Evolutionary conservation across 2,329 filamentous ascomycete species (phyloP), one percentile per base, ranked within the genome.

Genomic region (Cadophora gregata): DNA sequence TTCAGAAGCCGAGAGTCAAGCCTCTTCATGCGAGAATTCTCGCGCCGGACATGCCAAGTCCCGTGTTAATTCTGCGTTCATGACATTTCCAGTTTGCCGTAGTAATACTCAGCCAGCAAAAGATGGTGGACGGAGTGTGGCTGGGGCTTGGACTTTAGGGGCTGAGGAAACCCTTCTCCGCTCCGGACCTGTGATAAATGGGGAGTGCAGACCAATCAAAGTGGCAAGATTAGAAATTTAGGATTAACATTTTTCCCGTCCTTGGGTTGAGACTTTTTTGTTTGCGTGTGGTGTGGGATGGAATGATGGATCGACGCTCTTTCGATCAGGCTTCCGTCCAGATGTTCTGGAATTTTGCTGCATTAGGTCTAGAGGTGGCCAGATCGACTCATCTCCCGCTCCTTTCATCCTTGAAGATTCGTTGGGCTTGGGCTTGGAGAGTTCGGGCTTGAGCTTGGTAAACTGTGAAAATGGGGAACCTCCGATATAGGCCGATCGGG

Each of bases 321-420:
- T 29, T 21, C 21, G 21, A 50, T 24, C 16, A 45, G 58, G 45
- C 38, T 62, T 63, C 33, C 24, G 25, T 63, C n/a, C 38, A 10
- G 60, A 59, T 63, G 53, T 63, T 66, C 64, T 63, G 47, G 64
- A 66, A 66, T 48, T 27, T 59, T 66, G 33, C 64, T 60, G 9
- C 14, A 27, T 66, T 42, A 53, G 53, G 59, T 16, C 50, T 66
- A 58, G 63, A 36, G 31, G 21, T 27, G 21, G 59, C 16, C n/a
- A 27, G 27, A 38, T 21, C 29, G 29, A 33, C 63, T 47, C 33
- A 38, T 58, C 55, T 58, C 31, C 53, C 31, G 19, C n/a, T 21
- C 27, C 25, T 51, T 27, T 14, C 27, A n/a, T 8, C 27, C 25
- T 21, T 21, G 27, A 21, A n/a, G 19, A 27, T 36, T 33, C 31